phyloP scores from a whole-genome alignment of 352 stramenopile species.

The Phytophthora cryptogea region DNA sequence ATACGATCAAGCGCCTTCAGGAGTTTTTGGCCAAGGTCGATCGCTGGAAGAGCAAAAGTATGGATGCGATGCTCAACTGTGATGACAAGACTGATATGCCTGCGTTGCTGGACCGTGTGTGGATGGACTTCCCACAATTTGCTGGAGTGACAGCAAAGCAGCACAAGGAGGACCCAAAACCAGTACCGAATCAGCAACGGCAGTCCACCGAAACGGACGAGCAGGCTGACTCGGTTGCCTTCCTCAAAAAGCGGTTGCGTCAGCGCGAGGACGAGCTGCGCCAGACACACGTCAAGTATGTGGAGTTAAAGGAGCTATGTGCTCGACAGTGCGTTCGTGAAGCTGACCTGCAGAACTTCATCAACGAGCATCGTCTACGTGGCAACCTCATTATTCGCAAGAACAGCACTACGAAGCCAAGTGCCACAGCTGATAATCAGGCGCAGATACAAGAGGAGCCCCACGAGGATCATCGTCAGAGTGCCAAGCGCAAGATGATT shows the following conservation, averaged over 20 bases:
- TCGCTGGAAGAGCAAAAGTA: constrained; percentile 57
- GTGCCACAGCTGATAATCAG: constrained; percentile 25
- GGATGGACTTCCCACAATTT: constrained; percentile 64
- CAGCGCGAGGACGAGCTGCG: constrained; percentile 65
- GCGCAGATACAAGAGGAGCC: constrained; percentile 16
- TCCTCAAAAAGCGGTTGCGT: constrained; percentile 64
- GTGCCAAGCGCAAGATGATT: constrained; percentile 22
- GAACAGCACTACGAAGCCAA: constrained; percentile 18
- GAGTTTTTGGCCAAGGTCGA: constrained; percentile 56
- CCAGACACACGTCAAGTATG: constrained; percentile 65
- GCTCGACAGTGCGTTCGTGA: constrained; percentile 77
- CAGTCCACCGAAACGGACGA: constrained; percentile 11
- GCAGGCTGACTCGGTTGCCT: constrained; percentile 39
- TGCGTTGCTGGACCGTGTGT: constrained; percentile 50
- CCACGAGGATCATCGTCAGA: constrained; percentile 11
- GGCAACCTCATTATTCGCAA: constrained; percentile 69
- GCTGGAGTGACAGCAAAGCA: constrained; percentile 11
- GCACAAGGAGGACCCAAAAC: constrained; percentile 12
- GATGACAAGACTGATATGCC: constrained; percentile 32
- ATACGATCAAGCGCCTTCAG: constrained; percentile 43
- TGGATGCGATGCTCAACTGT: constrained; percentile 44
- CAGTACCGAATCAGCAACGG: constrained; percentile 7
- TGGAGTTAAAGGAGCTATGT: constrained; percentile 78
- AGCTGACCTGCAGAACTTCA: constrained; percentile 79
- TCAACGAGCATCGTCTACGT: constrained; percentile 78